Base-by-base conservation (phyloP, 768 basidiomycete genomes). In the Gloeopeniophorella convolvens region DNA sequence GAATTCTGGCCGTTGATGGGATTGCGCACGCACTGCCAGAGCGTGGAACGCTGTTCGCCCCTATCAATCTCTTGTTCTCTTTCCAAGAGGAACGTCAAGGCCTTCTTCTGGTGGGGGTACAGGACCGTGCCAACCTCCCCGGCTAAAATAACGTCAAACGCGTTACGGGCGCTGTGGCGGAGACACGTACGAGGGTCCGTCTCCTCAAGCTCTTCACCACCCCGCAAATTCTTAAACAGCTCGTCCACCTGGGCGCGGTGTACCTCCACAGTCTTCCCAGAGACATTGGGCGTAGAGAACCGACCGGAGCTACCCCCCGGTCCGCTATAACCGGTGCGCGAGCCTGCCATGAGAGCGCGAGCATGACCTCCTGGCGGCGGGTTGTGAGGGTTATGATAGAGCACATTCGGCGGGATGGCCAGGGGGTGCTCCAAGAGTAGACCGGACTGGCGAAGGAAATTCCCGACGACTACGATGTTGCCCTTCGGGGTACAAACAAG, bases 71-170 rank as follows among this genome's bases (percentile, higher is more conserved):
- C 88, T 54, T 80, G 76, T 65, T 88, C 83, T 63, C 96, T 79
- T 62, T 96, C 90, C 16, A 97, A 74, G 42, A 99, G 72, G 68
- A 99, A 99, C 1, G 95, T 92, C 16, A 99, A 74, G 20, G 95
- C 96, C 66, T 95, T 95, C 70, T 93, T 95, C 70, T 99, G 96
- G 73, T 99, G 96, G 16, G 95, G 91, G 68, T 98, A 99, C 7
- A 99, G 72, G 40, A 70, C 75, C 18, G 96, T 96, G 31, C 84
- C 85, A 46, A 99, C 80, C 60, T 86, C 82, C 45, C 73, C 61
- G 42, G 70, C 85, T 87, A 60, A 32, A 60, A 37, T 48, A 54
- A 44, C 58, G 50, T 43, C 37, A 35, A 49, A 32, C 42, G 33
- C 34, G 53, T 55, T 46, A 51, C 56, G 43, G 57, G 58, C 42